Percentiles rank a stretch among this genome's conserved stretches.
Conservation (phyloP, 1,139 yeast species). For the Hansenula sp. region DNA sequence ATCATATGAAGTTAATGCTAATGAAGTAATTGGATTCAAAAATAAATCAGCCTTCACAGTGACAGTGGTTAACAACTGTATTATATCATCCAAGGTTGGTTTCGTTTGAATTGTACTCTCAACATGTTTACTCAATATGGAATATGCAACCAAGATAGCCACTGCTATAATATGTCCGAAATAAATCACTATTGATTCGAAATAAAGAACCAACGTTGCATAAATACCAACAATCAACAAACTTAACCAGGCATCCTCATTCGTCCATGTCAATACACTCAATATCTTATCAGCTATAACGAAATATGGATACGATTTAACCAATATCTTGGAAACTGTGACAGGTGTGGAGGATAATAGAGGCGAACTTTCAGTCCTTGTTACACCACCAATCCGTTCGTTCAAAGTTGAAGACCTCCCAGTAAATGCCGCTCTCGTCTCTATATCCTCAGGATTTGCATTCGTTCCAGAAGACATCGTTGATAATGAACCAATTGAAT, state of each 20-base stretch:
- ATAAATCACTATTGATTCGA: constrained; percentile 69
- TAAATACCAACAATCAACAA: constrained; percentile 56
- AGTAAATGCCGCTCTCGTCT: constrained; percentile 34
- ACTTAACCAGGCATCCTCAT: constrained; percentile 77
- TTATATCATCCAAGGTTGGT: constrained; percentile 86
- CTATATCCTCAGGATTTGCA: constrained; percentile 21
- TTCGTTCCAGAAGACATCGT: constrained; percentile 1
- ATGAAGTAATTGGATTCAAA: constrained; percentile 69
- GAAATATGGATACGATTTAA: constrained; percentile 80
- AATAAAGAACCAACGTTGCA: constrained; percentile 63
- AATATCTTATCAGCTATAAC: constrained; percentile 65
- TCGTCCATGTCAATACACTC: constrained; percentile 86
- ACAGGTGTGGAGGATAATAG: constrained; percentile 83
- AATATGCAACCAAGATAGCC: constrained; percentile 61
- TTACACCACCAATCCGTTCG: constrained; percentile 19
- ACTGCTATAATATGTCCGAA: constrained; percentile 79
- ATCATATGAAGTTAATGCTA: constrained; percentile 72
- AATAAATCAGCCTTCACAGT: constrained; percentile 75
- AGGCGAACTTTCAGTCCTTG: constrained; percentile 49
- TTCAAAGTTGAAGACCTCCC: constrained; percentile 25
- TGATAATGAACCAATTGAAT: background rate
- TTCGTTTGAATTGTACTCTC: constrained; percentile 53
- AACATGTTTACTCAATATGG: constrained; percentile 50
- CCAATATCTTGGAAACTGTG: constrained; percentile 77
- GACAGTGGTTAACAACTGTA: constrained; percentile 74